phyloP scores from a whole-genome alignment of 1,139 yeast species.

The Pneumocystis oryctolagi region DNA sequence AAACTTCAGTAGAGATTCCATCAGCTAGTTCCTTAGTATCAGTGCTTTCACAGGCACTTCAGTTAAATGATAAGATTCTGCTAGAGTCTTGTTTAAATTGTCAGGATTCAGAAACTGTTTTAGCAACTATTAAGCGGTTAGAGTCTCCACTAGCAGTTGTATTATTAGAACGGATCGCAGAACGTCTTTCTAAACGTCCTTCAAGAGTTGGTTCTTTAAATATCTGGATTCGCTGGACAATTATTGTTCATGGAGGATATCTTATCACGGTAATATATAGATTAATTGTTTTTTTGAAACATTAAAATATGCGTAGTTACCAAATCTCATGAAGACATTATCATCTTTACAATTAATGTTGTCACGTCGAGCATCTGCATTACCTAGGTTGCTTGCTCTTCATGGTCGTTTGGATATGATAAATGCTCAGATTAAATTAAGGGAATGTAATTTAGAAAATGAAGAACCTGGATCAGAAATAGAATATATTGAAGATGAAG shows the following conservation, averaged over 20 bases:
- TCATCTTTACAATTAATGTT: conserved; percentile 67
- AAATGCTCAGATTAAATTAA: conserved; percentile 52
- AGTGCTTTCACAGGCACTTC: conserved; percentile 29
- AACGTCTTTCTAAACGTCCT: conserved; percentile 56
- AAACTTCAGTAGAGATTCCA: conserved; percentile 15
- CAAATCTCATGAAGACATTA: conserved; percentile 51
- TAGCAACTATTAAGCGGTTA: conserved; percentile 53
- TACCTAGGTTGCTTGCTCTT: conserved; percentile 65
- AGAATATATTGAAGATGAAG: conserved; percentile 18
- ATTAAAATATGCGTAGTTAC: conserved; percentile 26
- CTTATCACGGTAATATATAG: conserved; percentile 31
- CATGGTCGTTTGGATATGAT: conserved; percentile 69
- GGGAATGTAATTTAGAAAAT: conserved; percentile 34
- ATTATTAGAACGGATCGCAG: conserved; percentile 69
- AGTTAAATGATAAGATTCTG: conserved; percentile 28
- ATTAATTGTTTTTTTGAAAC: not conserved
- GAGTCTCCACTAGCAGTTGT: conserved; percentile 60
- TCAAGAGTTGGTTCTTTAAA: conserved; percentile 60
- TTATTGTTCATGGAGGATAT: conserved; percentile 81
- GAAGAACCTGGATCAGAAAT: conserved; percentile 31
- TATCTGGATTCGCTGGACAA: conserved; percentile 86
- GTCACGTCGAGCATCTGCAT: conserved; percentile 53
- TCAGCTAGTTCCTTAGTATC: conserved; percentile 27
- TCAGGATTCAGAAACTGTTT: conserved; percentile 59
- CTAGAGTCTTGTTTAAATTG: conserved; percentile 64